Base-by-base conservation (phyloP, 2,329 filamentous ascomycete genomes). In the Blastomyces gilchristii region DNA sequence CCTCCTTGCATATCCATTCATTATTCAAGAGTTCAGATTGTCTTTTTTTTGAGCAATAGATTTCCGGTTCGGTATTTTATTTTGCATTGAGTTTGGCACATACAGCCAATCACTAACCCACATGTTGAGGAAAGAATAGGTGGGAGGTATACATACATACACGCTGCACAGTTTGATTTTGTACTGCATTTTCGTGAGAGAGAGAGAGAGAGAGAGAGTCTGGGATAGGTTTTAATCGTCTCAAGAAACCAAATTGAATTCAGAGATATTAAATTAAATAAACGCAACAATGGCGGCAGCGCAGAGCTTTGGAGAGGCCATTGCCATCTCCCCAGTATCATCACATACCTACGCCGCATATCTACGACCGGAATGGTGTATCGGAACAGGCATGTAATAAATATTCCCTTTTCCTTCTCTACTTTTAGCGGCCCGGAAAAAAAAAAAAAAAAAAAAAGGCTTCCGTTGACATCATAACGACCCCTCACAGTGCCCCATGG, bases 401-500 rank as follows among this genome's bases (percentile, higher is more conserved):
- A 37, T 37, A 37, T 16, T 3, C 28, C 31, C 2, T 62, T 62
- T 62, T 49, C 22, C 34, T 47, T 18, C 52, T 37, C 11, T 4
- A n/a, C 18, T 16, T n/a, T 37, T 34, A 34, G 3, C 31, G 3
- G 1, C 31, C 31, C 31, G 4, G 28, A 31, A 31, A 31, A 31
- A 31, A 31, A 6, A 31, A 31, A 31, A 31, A 6, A 31, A 31
- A 37, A 37, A 8, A 37, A 37, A 37, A 8, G 11, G 34, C 34
- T 37, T 37, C 34, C 34, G 8, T 11, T 37, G 34, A 37, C 34
- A 37, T 37, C 34, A 11, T 37, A 37, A 37, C 34, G 34, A 37
- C 34, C 34, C 34, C 4, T 37, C 69, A 25, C 18, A 87, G 87
- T 90, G 14, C 87, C 87, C 6, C 86, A 90, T 72, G 87, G 87